phyloP scores from a whole-genome alignment of 495 filamentous ascomycete genomes.

The Penicillium silybi region DNA sequence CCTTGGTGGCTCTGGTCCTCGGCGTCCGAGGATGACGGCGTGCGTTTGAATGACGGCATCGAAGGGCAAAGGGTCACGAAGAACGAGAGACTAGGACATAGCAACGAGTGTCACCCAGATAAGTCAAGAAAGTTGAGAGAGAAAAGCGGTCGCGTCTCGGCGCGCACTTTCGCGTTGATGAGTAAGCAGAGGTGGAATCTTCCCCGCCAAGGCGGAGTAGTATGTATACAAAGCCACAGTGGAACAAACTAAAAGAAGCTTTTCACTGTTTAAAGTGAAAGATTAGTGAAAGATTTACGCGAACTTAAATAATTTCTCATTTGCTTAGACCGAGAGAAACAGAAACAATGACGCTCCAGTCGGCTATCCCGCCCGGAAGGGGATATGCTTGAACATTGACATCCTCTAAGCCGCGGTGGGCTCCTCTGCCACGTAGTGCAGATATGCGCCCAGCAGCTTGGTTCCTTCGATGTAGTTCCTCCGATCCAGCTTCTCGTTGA shows the following conservation, averaged over 20 bases:
- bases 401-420: constrained; percentile 41
- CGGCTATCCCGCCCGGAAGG: not conserved
- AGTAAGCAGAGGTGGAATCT: constrained; percentile 6
- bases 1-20: constrained; percentile 36
- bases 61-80: constrained; percentile 3
- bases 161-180: constrained; percentile 15
- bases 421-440: constrained; percentile 96
- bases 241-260: too few relatives aligned
- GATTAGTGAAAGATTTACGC: not conserved
- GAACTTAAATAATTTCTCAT: not conserved
- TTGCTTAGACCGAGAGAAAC: not conserved
- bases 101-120: constrained; percentile 1
- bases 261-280: too few relatives aligned
- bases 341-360: not conserved
- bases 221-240: too few relatives aligned
- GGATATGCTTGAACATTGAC: not conserved
- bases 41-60: constrained; percentile 47
- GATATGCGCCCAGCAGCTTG: constrained; percentile 89
- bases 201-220: not conserved
- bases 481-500: constrained; percentile 98
- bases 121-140: not conserved
- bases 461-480: constrained; percentile 98
- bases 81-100: constrained; percentile 1
- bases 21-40: constrained; percentile 39
- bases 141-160: constrained; percentile 3